Conservation (phyloP, 2,329 filamentous ascomycete genomes). For the Penicillium sumatraense region DNA sequence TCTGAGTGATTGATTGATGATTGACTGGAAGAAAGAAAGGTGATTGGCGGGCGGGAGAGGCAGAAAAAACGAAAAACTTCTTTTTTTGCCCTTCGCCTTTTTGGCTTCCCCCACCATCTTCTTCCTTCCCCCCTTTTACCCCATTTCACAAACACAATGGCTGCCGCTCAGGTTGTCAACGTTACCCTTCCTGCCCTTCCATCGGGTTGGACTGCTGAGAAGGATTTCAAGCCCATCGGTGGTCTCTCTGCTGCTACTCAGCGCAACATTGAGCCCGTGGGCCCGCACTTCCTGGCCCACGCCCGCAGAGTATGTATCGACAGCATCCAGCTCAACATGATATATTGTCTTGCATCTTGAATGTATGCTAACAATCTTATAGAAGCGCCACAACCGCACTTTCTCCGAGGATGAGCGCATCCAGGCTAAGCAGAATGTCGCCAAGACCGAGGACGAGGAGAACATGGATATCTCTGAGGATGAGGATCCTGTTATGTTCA, state of each 20-base stretch:
- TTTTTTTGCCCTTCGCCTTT: constrained; percentile 19
- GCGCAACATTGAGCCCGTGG: constrained; percentile 92
- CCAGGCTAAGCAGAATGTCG: constrained; percentile 90
- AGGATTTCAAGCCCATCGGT: constrained; percentile 87
- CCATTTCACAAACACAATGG: constrained; percentile 58
- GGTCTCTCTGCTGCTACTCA: constrained; percentile 76
- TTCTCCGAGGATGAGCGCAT: constrained; percentile 99
- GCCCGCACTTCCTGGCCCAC: constrained; percentile 96
- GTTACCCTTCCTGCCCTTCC: constrained; percentile 72
- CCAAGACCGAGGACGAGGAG: constrained; percentile 92
- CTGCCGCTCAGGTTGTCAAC: constrained; percentile 55
- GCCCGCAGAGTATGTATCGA: constrained; percentile 76
- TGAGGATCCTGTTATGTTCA: constrained; percentile 90
- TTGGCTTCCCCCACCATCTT: constrained; percentile 23
- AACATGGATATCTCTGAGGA: constrained; percentile 89
- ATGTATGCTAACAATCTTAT: constrained; percentile 24
- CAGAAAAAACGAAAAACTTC: constrained; percentile 44
- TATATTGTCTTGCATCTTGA: neutral
- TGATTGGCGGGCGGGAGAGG: constrained; percentile 33
- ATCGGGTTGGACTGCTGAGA: constrained; percentile 78
- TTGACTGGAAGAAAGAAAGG: neutral
- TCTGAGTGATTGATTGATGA: neutral
- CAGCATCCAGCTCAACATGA: too few species aligned
- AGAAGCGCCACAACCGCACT: constrained; percentile 89
- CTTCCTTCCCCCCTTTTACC: constrained; percentile 9